Evolutionary conservation across 148 eudicot species (phyloP).

Genomic region (Rhododendron ovatum): DNA sequence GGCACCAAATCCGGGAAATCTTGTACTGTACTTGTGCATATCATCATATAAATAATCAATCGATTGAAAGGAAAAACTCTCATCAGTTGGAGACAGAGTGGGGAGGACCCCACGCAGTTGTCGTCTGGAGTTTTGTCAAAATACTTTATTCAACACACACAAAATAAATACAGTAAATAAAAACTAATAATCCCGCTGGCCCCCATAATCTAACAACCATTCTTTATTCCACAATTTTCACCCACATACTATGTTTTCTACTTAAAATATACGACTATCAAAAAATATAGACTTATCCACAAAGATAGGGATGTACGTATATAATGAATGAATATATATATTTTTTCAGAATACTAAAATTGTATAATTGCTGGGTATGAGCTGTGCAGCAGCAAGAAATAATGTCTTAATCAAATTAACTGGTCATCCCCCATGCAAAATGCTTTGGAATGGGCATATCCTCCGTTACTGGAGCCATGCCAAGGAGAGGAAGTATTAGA

Average conservation of each 20-base stretch:
- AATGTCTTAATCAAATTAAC: not conserved
- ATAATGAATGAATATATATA: not conserved
- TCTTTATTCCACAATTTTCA: constrained; percentile 3
- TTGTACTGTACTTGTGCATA: not conserved
- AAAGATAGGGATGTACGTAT: not conserved
- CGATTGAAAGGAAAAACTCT: not conserved
- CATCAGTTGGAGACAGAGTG: not conserved
- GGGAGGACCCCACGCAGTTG: not conserved
- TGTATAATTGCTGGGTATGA: not conserved
- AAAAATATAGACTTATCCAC: not conserved
- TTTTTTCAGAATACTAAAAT: not conserved
- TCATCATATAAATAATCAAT: not conserved
- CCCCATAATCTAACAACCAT: not conserved
- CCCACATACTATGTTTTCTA: not conserved
- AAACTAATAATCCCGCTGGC: constrained; percentile 6
- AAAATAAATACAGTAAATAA: not conserved
- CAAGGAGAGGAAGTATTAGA: not conserved
- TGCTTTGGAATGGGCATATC: not conserved
- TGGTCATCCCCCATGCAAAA: not conserved
- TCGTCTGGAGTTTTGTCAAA: not conserved
- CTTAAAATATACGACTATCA: too few species aligned
- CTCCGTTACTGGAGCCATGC: not conserved
- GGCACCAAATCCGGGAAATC: not conserved
- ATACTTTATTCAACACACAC: not conserved
- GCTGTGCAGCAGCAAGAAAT: not conserved